Conservation (phyloP, 495 filamentous ascomycete species). For the Aspergillus affinis region DNA sequence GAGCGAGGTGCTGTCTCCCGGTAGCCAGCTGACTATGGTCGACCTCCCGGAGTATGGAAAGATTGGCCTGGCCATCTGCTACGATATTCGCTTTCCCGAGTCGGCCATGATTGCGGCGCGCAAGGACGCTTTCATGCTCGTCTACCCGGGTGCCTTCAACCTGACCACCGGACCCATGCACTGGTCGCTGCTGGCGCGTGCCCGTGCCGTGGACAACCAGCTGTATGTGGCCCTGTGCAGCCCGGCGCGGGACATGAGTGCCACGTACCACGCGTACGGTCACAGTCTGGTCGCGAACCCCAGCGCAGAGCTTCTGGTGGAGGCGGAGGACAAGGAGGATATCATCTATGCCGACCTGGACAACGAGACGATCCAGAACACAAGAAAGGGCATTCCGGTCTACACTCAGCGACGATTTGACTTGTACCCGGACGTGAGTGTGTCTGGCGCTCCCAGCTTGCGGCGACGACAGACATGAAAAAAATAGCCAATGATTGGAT, state of each 20-base stretch:
- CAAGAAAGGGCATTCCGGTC: constrained; percentile 82
- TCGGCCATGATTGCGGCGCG: constrained; percentile 87
- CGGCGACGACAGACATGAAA: constrained; percentile 8
- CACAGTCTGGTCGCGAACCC: constrained; percentile 88
- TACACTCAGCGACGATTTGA: constrained; percentile 87
- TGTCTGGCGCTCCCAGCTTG: not conserved
- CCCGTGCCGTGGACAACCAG: constrained; percentile 92
- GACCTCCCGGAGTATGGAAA: constrained; percentile 83
- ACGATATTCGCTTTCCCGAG: constrained; percentile 96
- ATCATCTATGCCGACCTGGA: constrained; percentile 75
- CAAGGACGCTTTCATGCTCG: constrained; percentile 73
- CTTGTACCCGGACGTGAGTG: constrained; percentile 88
- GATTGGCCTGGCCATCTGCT: constrained; percentile 89
- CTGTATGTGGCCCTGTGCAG: constrained; percentile 90
- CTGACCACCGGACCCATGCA: constrained; percentile 87
- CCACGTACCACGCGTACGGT: constrained; percentile 85
- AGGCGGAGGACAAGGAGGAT: constrained; percentile 73
- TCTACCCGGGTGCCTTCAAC: constrained; percentile 97
- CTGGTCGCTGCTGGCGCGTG: constrained; percentile 81
- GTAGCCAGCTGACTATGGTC: constrained; percentile 76
- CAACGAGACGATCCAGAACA: constrained; percentile 68
- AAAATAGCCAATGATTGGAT: not conserved
- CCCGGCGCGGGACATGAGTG: constrained; percentile 76
- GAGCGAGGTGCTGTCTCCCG: constrained; percentile 81
- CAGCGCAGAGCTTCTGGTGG: constrained; percentile 74